These are phyloP conservation scores for Aspergillus intermedius DNA, from an alignment of 2,329 filamentous ascomycete genomes.

Conservation along the genomic window DNA sequence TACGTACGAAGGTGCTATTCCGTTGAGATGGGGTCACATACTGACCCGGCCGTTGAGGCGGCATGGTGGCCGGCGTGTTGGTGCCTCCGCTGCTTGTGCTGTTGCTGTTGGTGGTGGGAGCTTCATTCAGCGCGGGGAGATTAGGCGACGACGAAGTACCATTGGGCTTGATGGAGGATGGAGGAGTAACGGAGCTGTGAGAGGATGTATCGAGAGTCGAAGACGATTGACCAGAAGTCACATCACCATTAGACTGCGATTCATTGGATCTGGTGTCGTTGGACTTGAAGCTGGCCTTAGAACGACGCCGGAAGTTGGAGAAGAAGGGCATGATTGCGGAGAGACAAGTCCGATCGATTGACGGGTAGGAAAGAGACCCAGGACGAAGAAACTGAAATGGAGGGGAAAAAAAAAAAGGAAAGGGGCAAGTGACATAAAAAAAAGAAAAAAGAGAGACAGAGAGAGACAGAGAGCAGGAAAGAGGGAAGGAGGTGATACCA, in stretches of 20 bases:
- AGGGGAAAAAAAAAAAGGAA: neutral
- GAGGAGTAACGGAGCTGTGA: conserved; percentile 64
- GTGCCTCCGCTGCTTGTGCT: conserved; percentile 14
- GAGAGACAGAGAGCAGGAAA: neutral
- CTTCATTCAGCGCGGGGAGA: conserved; percentile 44
- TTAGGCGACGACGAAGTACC: conserved; percentile 57
- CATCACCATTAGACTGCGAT: conserved; percentile 44
- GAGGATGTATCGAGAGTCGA: conserved; percentile 54
- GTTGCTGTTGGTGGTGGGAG: conserved; percentile 49
- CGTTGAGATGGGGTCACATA: conserved; percentile 34
- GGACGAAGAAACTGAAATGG: neutral
- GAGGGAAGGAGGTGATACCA: neutral
- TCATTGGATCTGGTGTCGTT: conserved; percentile 36
- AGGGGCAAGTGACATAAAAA: neutral
- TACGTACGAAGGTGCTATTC: conserved; percentile 38
- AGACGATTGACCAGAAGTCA: conserved; percentile 57
- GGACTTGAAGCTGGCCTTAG: conserved; percentile 60
- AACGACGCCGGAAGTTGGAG: conserved; percentile 69
- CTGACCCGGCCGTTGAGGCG: conserved; percentile 42
- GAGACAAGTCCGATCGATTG: neutral
- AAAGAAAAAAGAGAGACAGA: neutral
- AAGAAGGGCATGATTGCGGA: conserved; percentile 53
- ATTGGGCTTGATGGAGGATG: conserved; percentile 62
- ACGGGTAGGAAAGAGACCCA: neutral
- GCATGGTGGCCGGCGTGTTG: conserved; percentile 33